Conservation (phyloP, 106 monocot species). For the Acorus calamus region DNA sequence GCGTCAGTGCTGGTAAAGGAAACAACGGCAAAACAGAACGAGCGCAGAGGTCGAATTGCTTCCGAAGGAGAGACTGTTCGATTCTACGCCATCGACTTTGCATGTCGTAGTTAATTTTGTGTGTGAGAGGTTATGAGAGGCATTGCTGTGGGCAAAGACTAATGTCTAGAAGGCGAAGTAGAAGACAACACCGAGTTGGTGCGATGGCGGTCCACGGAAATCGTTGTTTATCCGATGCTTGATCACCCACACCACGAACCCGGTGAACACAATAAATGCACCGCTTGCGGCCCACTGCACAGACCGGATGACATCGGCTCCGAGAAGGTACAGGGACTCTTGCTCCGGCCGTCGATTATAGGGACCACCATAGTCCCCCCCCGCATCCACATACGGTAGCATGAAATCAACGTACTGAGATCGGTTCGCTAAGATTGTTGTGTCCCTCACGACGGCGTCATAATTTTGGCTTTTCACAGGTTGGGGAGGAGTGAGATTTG, state of each 20-base stretch:
- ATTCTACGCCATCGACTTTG: too few species aligned
- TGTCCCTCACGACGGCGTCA: too few species aligned
- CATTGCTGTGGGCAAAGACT: constrained; percentile 47
- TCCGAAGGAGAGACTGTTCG: too few species aligned
- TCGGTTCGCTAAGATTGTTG: too few species aligned
- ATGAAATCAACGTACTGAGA: too few species aligned
- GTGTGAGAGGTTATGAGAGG: background rate
- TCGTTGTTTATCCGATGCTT: constrained; percentile 40
- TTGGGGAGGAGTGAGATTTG: too few species aligned
- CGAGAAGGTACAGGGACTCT: constrained; percentile 39
- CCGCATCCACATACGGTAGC: too few species aligned
- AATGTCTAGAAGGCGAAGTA: constrained; percentile 65
- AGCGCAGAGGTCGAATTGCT: too few species aligned
- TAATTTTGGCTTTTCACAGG: too few species aligned
- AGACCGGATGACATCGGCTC: constrained; percentile 27
- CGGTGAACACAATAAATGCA: constrained; percentile 39
- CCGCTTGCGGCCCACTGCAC: constrained; percentile 31
- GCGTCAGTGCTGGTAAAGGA: too few species aligned
- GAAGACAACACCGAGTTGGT: constrained; percentile 40
- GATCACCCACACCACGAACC: constrained; percentile 43
- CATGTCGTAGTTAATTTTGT: too few species aligned
- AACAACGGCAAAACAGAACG: too few species aligned
- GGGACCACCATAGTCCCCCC: constrained; percentile 65
- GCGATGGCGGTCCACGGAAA: constrained; percentile 26
- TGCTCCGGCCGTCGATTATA: constrained; percentile 18